phyloP scores from a whole-genome alignment of 2,329 filamentous ascomycete genomes.

The Diaporthe amygdali region DNA sequence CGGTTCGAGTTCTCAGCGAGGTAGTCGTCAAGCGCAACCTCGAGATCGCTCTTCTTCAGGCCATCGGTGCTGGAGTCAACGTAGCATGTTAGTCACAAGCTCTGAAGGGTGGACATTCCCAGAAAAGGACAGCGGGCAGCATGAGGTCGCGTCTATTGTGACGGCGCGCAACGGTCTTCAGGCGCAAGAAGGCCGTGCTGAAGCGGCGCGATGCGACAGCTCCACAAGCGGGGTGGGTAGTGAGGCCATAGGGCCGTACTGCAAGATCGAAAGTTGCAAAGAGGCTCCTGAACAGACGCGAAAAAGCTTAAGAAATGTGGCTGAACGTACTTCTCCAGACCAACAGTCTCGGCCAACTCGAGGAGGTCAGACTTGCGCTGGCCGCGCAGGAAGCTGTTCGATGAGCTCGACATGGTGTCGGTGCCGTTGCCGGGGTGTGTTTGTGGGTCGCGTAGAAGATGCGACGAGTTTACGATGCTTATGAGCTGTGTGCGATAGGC shows the following conservation, averaged over 20 bases:
- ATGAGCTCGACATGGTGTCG: constrained; percentile 59
- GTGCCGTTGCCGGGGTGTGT: constrained; percentile 30
- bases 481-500: constrained; percentile 3
- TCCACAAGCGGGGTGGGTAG: neutral
- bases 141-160: neutral
- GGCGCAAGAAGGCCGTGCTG: neutral
- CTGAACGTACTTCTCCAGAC: constrained; percentile 72
- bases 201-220: neutral
- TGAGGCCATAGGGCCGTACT: neutral
- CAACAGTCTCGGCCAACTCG: constrained; percentile 74
- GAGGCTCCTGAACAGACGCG: neutral
- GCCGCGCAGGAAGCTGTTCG: constrained; percentile 75
- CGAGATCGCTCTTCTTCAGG: constrained; percentile 80
- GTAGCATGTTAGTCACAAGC: constrained; percentile 27
- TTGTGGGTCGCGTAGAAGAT: constrained; percentile 28
- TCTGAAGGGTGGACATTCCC: neutral
- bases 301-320: constrained; percentile 9
- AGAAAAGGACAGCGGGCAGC: neutral
- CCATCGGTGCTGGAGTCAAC: constrained; percentile 63
- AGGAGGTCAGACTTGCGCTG: constrained; percentile 84
- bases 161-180: neutral
- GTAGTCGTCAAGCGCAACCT: constrained; percentile 74
- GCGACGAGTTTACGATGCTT: constrained; percentile 37
- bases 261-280: neutral
- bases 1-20: constrained; percentile 71